These are phyloP conservation scores for Penicillium griseofulvum DNA, from an alignment of 2,329 filamentous ascomycete species.

Conservation along the genomic window DNA sequence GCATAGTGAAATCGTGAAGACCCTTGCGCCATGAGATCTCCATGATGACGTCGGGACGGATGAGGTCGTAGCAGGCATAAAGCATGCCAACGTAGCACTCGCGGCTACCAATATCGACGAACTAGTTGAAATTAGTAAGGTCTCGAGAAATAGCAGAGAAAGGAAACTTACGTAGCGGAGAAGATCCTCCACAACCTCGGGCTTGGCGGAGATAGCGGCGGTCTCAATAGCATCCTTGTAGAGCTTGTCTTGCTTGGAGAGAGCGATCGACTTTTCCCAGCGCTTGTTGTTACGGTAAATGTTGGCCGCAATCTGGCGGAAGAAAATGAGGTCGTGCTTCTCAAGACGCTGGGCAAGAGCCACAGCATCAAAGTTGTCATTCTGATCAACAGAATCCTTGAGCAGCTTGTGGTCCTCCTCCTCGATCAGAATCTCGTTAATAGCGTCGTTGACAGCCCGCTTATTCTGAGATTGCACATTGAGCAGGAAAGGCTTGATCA, in stretches of 20 bases:
- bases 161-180: constrained; percentile 82
- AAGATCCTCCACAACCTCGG: constrained; percentile 90
- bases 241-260: constrained; percentile 98
- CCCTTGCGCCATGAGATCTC: constrained; percentile 97
- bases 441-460: constrained; percentile 94
- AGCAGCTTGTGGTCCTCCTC: constrained; percentile 99
- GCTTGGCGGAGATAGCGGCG: constrained; percentile 83
- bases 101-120: constrained; percentile 97
- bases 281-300: constrained; percentile 99
- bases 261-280: constrained; percentile 97
- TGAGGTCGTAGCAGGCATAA: constrained; percentile 96
- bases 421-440: constrained; percentile 96
- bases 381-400: constrained; percentile 95
- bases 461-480: constrained; percentile 98
- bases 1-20: constrained; percentile 96
- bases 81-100: constrained; percentile 99
- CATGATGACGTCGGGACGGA: constrained; percentile 86
- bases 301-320: constrained; percentile 95
- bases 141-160: not conserved
- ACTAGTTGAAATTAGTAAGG: constrained; percentile 57
- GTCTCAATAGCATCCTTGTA: constrained; percentile 99
- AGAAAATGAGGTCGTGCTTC: constrained; percentile 98
- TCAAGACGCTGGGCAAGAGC: constrained; percentile 89
- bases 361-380: constrained; percentile 97
- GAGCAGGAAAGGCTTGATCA: constrained; percentile 98